These are phyloP conservation scores for Pleurotus pulmonarius DNA, from an alignment of 768 basidiomycete genomes.

Conservation along the genomic window DNA sequence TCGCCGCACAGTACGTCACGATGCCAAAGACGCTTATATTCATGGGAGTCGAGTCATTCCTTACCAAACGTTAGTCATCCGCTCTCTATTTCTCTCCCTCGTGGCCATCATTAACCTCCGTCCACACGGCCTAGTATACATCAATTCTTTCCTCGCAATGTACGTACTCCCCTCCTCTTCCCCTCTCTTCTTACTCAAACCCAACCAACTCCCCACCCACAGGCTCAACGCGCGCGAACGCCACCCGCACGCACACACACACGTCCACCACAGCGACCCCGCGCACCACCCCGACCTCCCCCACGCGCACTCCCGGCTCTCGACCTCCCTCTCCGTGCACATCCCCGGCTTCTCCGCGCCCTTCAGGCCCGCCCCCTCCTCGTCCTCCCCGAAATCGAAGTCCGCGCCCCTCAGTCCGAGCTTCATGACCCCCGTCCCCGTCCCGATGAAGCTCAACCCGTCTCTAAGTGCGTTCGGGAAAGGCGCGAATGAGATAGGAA, in stretches of 20 bases:
- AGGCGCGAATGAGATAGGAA: too few species aligned
- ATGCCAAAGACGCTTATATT: not conserved
- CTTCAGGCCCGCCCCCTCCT: not conserved
- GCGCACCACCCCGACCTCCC: too few species aligned
- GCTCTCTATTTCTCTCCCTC: not conserved
- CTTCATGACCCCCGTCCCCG: not conserved
- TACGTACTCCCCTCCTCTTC: too few species aligned
- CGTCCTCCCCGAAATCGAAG: not conserved
- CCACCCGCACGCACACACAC: not conserved
- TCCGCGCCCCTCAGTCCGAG: not conserved
- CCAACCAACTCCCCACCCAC: too few species aligned
- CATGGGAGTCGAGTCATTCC: constrained; percentile 1
- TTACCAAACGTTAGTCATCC: not conserved
- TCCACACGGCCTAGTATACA: not conserved
- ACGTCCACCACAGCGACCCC: too few species aligned
- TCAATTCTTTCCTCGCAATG: constrained; percentile 2
- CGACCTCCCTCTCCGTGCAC: not conserved
- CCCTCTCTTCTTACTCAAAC: too few species aligned
- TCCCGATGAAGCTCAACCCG: not conserved
- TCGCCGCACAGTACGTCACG: not conserved
- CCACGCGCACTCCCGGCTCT: too few species aligned
- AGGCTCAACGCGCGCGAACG: not conserved
- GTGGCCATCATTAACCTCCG: not conserved
- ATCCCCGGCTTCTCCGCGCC: not conserved
- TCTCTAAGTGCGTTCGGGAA: too few species aligned